Evolutionary conservation across 2,329 filamentous ascomycete genomes (phyloP), one percentile per base, ranked within the genome.

Genomic region (Elsinoe australis): DNA sequence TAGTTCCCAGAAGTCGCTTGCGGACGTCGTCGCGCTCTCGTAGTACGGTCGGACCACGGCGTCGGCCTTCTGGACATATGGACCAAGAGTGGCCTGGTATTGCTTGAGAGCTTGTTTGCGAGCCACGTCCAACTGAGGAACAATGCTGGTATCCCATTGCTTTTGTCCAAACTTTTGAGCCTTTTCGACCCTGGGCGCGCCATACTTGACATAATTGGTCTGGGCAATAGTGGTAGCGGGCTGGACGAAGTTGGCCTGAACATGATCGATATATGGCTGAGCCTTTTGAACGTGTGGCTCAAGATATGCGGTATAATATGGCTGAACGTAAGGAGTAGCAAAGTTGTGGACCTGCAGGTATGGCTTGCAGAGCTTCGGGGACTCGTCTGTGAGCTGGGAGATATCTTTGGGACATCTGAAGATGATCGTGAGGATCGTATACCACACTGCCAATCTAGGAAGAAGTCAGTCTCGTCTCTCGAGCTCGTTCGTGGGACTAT

Each of bases 281-380:
- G 78, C 82, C 42, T 79, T 69, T 29, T 89, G 76, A 53, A 95
- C 79, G 61, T 95, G 92, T 2, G 87, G 86, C 4, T 83, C 84
- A 18, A 86, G 83, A 60, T 95, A 94, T 50, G 78, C 66, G 56
- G 90, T 71, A 66, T 95, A 96, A 67, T 94, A 94, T 2, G 89
- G 90, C 57, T 82, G 74, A 24, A 94, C 60, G 64, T 90, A 83
- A 3, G 92, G 92, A 19, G 79, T 68, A 51, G 89, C 70, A 50
- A 73, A 81, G 70, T 71, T 80, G 57, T 68, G 80, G 67, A 70
- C 83, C 75, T 74, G 67, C 26, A 82, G 61, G 58, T 95, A 95
- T 7, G 85, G 82, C 60, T 82, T 82, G 76, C 92, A 98, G 53
- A 96, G 77, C 54, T 71, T 75, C 1, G 89, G 85, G 1, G 87